Evolutionary conservation across 495 filamentous ascomycete genomes (phyloP).

Genomic region (Podospora comata): DNA sequence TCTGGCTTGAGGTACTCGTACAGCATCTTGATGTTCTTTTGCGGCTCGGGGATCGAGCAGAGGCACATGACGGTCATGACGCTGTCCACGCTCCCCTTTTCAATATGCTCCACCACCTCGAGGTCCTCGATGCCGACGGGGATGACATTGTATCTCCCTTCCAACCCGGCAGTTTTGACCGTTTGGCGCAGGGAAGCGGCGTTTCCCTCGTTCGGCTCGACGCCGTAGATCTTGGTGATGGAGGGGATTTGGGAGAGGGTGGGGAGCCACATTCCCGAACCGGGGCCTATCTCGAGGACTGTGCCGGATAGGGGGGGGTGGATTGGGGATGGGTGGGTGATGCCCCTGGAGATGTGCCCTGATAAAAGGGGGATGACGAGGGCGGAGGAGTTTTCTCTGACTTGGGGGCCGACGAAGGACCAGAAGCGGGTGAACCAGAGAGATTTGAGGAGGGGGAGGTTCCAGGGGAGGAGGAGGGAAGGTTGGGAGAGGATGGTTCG

Average conservation of each 20-base stretch:
- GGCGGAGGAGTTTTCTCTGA: constrained; percentile 28
- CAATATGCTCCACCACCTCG: constrained; percentile 45
- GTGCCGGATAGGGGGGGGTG: constrained; percentile 34
- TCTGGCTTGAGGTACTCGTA: constrained; percentile 64
- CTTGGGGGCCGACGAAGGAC: constrained; percentile 38
- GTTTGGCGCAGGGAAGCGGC: constrained; percentile 50
- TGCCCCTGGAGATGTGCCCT: constrained; percentile 34
- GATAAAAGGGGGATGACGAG: constrained; percentile 43
- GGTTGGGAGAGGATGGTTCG: constrained; percentile 34
- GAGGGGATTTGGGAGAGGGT: constrained; percentile 27
- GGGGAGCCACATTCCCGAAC: constrained; percentile 46
- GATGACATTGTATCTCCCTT: constrained; percentile 62
- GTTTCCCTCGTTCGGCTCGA: constrained; percentile 61
- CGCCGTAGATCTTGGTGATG: constrained; percentile 60
- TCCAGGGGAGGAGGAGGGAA: constrained; percentile 2
- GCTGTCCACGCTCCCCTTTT: constrained; percentile 58
- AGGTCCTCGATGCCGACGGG: constrained; percentile 58
- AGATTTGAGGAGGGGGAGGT: constrained; percentile 34
- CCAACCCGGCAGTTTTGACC: constrained; percentile 49
- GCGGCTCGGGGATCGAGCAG: constrained; percentile 65
- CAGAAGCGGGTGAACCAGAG: constrained; percentile 53
- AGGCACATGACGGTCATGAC: constrained; percentile 68
- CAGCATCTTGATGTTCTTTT: constrained; percentile 53
- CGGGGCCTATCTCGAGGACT: constrained; percentile 50
- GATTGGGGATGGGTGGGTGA: constrained; percentile 5